Conservation (phyloP, 2,329 filamentous ascomycete species). For the Paraphaeosphaeria minitans region DNA sequence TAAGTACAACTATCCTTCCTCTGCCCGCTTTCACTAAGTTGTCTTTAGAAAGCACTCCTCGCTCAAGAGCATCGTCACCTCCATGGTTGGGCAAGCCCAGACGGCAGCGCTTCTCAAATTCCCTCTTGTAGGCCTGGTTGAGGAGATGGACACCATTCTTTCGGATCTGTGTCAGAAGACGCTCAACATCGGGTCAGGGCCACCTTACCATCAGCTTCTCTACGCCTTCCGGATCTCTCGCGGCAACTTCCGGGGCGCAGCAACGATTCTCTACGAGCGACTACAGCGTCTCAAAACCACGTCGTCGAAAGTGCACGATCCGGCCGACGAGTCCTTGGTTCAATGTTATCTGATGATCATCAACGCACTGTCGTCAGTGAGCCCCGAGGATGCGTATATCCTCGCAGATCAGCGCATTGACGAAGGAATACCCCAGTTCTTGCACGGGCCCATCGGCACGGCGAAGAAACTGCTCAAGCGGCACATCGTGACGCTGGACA, state of each 20-base stretch:
- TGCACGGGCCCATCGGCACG: conserved; percentile 33
- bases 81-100: conserved; percentile 44
- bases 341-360: conserved; percentile 88
- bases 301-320: conserved; percentile 46
- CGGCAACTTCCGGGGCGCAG: conserved; percentile 82
- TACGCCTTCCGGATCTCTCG: conserved; percentile 88
- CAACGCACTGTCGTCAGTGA: conserved; percentile 87
- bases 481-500: conserved; percentile 81
- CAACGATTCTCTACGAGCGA: conserved; percentile 61
- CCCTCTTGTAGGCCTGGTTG: conserved; percentile 77
- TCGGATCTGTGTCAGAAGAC: conserved; percentile 72
- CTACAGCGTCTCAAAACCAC: conserved; percentile 57
- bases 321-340: conserved; percentile 62
- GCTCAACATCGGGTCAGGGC: conserved; percentile 63
- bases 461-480: conserved; percentile 60
- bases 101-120: conserved; percentile 65
- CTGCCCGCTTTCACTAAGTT: conserved; percentile 20
- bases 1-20: conserved; percentile 27
- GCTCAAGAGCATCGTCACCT: conserved; percentile 67
- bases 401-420: conserved; percentile 57
- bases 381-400: conserved; percentile 83
- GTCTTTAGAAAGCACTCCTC: conserved; percentile 64
- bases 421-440: conserved; percentile 40
- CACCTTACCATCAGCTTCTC: conserved; percentile 84
- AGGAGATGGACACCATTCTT: conserved; percentile 79